Evolutionary conservation across 139 green algal genomes (phyloP).

Genomic region (Dunaliella sp.): DNA sequence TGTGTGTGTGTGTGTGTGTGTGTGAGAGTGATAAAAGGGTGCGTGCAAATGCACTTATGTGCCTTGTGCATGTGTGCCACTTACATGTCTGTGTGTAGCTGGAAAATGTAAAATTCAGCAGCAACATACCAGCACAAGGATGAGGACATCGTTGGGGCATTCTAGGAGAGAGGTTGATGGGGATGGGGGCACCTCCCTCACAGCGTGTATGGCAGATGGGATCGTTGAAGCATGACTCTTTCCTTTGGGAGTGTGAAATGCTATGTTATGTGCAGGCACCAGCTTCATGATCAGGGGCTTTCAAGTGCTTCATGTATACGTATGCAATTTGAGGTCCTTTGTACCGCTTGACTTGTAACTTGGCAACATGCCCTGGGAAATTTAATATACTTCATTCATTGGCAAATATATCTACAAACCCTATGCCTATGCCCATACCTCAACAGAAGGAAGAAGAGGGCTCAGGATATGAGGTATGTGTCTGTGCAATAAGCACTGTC

Average conservation of each 20-base stretch:
- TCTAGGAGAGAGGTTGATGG: neutral
- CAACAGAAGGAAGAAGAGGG: neutral
- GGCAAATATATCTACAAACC: neutral
- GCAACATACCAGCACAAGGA: neutral
- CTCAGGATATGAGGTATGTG: neutral
- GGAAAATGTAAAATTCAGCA: too few species aligned
- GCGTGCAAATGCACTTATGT: neutral
- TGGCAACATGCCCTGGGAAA: neutral
- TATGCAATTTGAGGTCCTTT: neutral
- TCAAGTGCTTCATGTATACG: neutral
- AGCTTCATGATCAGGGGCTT: neutral
- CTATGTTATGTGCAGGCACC: neutral
- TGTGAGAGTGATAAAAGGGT: neutral
- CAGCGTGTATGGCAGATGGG: neutral
- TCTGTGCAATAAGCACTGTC: neutral
- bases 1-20: neutral
- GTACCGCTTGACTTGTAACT: neutral
- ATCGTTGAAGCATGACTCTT: too few species aligned
- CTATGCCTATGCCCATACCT: neutral
- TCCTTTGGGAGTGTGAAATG: too few species aligned
- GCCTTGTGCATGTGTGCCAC: neutral
- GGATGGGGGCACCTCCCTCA: neutral
- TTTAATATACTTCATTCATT: neutral
- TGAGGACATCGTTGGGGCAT: neutral
- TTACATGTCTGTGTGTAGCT: too few species aligned